Evolutionary conservation across 2,329 filamentous ascomycete genomes (phyloP).

Genomic region (Tolypocladium album): DNA sequence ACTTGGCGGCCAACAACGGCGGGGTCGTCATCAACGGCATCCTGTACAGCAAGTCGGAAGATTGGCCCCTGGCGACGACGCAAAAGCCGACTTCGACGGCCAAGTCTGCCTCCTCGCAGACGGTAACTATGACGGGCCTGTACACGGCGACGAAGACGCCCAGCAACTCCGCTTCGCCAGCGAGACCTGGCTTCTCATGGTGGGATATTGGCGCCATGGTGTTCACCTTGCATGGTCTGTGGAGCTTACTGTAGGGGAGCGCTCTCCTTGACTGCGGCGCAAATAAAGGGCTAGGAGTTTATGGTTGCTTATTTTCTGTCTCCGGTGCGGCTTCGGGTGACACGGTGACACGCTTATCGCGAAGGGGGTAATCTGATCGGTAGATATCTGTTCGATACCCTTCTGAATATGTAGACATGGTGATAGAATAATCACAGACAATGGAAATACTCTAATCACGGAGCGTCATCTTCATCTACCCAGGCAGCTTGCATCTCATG

Average conservation of each 20-base stretch:
- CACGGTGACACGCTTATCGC: not conserved
- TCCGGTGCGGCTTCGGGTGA: not conserved
- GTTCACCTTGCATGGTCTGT: not conserved
- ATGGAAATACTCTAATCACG: not conserved
- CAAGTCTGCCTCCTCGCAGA: slow-evolving; percentile 7
- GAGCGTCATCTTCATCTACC: not conserved
- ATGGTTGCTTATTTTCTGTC: not conserved
- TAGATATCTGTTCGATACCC: not conserved
- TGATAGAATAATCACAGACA: not conserved
- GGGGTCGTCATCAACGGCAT: slow-evolving; percentile 52
- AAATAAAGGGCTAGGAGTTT: not conserved
- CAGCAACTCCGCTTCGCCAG: not conserved
- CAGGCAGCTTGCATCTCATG: not conserved
- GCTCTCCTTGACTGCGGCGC: not conserved
- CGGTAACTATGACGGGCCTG: slow-evolving; percentile 18
- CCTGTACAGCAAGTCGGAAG: slow-evolving; percentile 30
- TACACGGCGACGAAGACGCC: slow-evolving; percentile 25
- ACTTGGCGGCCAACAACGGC: slow-evolving; percentile 33
- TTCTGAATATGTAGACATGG: not conserved
- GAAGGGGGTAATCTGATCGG: not conserved
- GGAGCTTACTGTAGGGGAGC: not conserved
- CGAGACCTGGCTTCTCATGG: not conserved
- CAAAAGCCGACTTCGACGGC: slow-evolving; percentile 10
- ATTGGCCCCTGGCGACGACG: slow-evolving; percentile 28
- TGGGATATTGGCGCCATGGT: not conserved